Evolutionary conservation across 139 green algal genomes (phyloP).

Genomic region (Chlamydomonas incerta): DNA sequence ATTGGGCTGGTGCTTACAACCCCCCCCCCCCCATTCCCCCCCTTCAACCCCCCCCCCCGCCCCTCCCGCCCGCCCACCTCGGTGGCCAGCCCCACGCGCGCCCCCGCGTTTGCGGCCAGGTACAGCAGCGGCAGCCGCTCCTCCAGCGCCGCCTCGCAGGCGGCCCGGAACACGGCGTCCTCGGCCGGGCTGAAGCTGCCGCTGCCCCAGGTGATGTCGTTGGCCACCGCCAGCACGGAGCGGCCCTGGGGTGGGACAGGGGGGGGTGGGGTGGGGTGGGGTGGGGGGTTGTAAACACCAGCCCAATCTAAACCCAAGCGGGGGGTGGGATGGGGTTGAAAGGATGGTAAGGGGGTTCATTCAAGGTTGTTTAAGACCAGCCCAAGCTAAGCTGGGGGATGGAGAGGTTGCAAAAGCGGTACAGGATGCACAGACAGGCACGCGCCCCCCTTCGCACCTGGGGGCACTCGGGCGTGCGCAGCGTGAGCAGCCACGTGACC

Average conservation of each 20-base stretch:
- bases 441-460: constrained; percentile 48
- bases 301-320: too few species aligned
- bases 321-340: too few species aligned
- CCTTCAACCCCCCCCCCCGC: too few species aligned
- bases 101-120: constrained; percentile 93
- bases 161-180: constrained; percentile 92
- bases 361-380: too few species aligned
- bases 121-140: constrained; percentile 93
- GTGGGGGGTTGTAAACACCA: background rate
- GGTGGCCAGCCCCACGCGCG: constrained; percentile 91
- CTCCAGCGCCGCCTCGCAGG: constrained; percentile 82
- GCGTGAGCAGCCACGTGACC: constrained; percentile 89
- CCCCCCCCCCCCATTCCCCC: too few species aligned
- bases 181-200: constrained; percentile 94
- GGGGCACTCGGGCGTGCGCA: constrained; percentile 92
- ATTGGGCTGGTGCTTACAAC: too few species aligned
- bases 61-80: constrained; percentile 72
- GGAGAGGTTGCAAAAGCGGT: too few species aligned
- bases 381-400: too few species aligned
- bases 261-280: too few species aligned
- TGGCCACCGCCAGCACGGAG: constrained; percentile 92
- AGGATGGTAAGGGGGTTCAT: too few species aligned
- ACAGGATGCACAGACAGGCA: too few species aligned
- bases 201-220: constrained; percentile 95
- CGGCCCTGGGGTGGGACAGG: constrained; percentile 35